Percentiles rank a stretch among this genome's conserved stretches.
phyloP scores from a whole-genome alignment of 1,139 yeast genomes.

The Yamadazyma dushanensis region DNA sequence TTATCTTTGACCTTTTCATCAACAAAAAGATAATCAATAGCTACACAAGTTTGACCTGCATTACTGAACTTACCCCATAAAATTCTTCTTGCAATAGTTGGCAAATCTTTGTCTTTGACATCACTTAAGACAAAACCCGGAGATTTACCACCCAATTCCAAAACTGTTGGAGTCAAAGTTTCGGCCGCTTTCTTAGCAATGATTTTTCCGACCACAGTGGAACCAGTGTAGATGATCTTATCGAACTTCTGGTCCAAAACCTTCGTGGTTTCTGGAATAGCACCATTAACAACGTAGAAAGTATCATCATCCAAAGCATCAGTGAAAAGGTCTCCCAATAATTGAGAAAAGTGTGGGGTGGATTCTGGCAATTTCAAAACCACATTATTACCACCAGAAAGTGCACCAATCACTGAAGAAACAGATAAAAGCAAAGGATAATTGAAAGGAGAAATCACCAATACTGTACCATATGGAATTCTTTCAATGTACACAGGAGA shows the following conservation, averaged over 20 bases:
- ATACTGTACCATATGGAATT: conserved; percentile 74
- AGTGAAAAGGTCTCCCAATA: conserved; percentile 56
- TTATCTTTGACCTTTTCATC: conserved; percentile 58
- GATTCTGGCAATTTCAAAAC: conserved; percentile 79
- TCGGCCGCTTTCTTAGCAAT: conserved; percentile 83
- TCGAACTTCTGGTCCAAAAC: conserved; percentile 70
- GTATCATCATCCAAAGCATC: conserved; percentile 56
- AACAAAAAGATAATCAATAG: conserved; percentile 78
- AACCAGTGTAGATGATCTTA: conserved; percentile 87
- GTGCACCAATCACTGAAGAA: conserved; percentile 73
- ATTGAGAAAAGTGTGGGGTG: conserved; percentile 61
- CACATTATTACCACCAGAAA: conserved; percentile 86
- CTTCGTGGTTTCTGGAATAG: conserved; percentile 64
- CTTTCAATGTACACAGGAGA: conserved; percentile 55
- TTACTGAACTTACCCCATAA: conserved; percentile 79
- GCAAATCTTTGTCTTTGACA: conserved; percentile 44
- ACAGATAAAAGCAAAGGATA: conserved; percentile 72
- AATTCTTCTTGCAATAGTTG: conserved; percentile 62
- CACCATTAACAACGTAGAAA: conserved; percentile 72
- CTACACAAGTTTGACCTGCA: conserved; percentile 91
- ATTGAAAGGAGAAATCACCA: conserved; percentile 83
- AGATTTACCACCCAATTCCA: conserved; percentile 94
- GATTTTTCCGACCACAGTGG: conserved; percentile 70
- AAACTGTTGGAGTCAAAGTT: conserved; percentile 72
- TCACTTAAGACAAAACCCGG: conserved; percentile 71